phyloP scores from a whole-genome alignment of 805 yeast genomes.

The Saccharomycopsis olivae region DNA sequence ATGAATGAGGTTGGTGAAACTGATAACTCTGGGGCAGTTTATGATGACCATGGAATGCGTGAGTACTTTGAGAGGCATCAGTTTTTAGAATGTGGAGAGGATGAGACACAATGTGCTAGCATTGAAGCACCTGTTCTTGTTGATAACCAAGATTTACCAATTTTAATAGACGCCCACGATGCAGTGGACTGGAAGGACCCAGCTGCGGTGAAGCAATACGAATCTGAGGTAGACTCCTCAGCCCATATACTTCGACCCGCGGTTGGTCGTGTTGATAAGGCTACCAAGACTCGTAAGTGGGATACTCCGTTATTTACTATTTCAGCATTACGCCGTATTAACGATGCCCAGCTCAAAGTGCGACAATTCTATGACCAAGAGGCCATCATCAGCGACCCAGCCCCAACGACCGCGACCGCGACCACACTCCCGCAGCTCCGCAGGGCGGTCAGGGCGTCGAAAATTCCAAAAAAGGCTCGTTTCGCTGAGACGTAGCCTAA shows the following conservation, averaged over 20 bases:
- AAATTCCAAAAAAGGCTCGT: too few species aligned
- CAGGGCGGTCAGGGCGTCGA: too few species aligned
- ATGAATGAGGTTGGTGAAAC: slow-evolving; percentile 15
- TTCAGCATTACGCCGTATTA: slow-evolving; percentile 23
- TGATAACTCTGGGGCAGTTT: slow-evolving; percentile 29
- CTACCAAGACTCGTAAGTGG: slow-evolving; percentile 23
- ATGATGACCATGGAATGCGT: slow-evolving; percentile 51
- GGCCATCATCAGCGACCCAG: too few species aligned
- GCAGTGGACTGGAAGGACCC: background rate
- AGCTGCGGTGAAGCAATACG: background rate
- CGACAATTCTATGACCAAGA: background rate
- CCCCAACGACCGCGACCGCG: too few species aligned
- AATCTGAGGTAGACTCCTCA: slow-evolving; percentile 23
- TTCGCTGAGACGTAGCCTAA: too few species aligned
- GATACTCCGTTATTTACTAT: slow-evolving; percentile 28
- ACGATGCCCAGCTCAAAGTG: slow-evolving; percentile 20
- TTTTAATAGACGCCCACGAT: background rate
- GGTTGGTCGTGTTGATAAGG: slow-evolving; percentile 2
- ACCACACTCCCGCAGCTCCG: too few species aligned
- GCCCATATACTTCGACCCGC: background rate
- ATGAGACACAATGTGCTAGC: slow-evolving; percentile 24
- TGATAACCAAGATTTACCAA: slow-evolving; percentile 21
- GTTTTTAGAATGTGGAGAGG: slow-evolving; percentile 29
- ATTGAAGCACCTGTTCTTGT: too few species aligned
- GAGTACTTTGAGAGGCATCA: slow-evolving; percentile 40